A percentile compares a stretch with the other conserved stretches of the same genome.
Evolutionary conservation across 1,139 yeast genomes (phyloP).

Genomic region (Magnusiomyces suaveolens): DNA sequence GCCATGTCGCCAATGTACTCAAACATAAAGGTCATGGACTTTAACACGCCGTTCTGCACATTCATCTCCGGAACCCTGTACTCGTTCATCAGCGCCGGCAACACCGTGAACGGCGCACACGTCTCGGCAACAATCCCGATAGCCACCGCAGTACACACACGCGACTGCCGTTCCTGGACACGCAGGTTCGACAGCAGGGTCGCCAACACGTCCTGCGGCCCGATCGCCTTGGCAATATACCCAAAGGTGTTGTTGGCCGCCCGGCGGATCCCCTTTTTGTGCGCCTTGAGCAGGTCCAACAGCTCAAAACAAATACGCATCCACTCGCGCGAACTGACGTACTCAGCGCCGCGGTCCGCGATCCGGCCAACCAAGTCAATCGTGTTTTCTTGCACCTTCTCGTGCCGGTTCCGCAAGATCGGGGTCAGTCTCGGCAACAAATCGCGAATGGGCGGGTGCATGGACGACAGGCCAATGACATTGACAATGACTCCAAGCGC

Average conservation of each 20-base stretch:
- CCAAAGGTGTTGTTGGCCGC: constrained; percentile 93
- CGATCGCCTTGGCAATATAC: constrained; percentile 80
- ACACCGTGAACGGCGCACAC: constrained; percentile 85
- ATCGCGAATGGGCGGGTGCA: constrained; percentile 80
- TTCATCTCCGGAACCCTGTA: constrained; percentile 86
- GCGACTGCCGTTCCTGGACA: constrained; percentile 90
- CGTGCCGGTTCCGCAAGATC: constrained; percentile 80
- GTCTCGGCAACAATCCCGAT: constrained; percentile 94
- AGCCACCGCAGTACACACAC: constrained; percentile 97
- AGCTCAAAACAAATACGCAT: constrained; percentile 91
- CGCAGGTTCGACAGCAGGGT: constrained; percentile 74
- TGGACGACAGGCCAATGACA: constrained; percentile 45
- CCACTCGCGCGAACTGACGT: constrained; percentile 91
- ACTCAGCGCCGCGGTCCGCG: constrained; percentile 76
- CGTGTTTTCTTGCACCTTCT: constrained; percentile 81
- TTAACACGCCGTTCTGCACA: constrained; percentile 91
- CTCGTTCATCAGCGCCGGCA: constrained; percentile 96
- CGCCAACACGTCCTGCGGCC: constrained; percentile 90
- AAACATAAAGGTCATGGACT: constrained; percentile 85
- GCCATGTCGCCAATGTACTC: constrained; percentile 85
- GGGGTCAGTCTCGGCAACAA: constrained; percentile 85
- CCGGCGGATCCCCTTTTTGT: constrained; percentile 65
- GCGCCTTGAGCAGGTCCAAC: constrained; percentile 78
- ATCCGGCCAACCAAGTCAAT: constrained; percentile 73
- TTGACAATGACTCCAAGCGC: constrained; percentile 52